Conservation (phyloP, 2,329 filamentous ascomycete genomes). For the Fusarium nanum region DNA sequence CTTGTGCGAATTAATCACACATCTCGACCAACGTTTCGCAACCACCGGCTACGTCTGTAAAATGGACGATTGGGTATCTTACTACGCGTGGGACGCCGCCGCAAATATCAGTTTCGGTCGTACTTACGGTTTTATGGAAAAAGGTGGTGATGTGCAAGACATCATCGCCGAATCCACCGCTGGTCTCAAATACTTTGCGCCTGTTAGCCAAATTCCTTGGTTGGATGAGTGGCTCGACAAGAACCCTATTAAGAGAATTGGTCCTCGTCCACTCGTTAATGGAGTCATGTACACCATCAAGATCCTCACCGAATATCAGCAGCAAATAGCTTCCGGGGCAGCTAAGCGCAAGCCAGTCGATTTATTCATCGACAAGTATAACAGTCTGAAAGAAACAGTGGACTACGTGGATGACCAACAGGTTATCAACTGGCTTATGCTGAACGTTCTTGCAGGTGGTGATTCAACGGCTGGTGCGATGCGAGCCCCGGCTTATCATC, state of each 20-base stretch:
- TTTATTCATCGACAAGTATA: slow-evolving; percentile 37
- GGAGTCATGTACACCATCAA: slow-evolving; percentile 32
- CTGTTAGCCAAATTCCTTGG: slow-evolving; percentile 40
- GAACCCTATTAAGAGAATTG: slow-evolving; percentile 30
- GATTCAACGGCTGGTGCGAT: slow-evolving; percentile 40
- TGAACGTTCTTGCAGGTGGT: slow-evolving; percentile 36
- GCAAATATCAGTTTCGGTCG: slow-evolving; percentile 39
- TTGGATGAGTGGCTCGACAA: slow-evolving; percentile 41
- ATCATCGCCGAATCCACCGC: slow-evolving; percentile 27
- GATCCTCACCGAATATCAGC: slow-evolving; percentile 35
- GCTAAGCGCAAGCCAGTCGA: slow-evolving; percentile 35
- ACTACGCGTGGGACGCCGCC: slow-evolving; percentile 37
- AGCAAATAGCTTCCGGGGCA: slow-evolving; percentile 19
- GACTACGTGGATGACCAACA: slow-evolving; percentile 36
- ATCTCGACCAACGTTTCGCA: slow-evolving; percentile 30
- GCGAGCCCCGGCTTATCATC: slow-evolving; percentile 30
- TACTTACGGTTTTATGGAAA: slow-evolving; percentile 34
- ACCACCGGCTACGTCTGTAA: slow-evolving; percentile 14
- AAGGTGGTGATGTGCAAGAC: slow-evolving; percentile 20
- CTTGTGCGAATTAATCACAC: slow-evolving; percentile 12
- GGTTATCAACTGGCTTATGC: slow-evolving; percentile 38
- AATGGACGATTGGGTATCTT: slow-evolving; percentile 40
- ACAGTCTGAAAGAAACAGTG: slow-evolving; percentile 32
- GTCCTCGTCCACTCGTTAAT: slow-evolving; percentile 18
- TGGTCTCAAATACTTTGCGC: slow-evolving; percentile 37